phyloP scores from a whole-genome alignment of 768 basidiomycete genomes.

The Tricholoma bakamatsutake region DNA sequence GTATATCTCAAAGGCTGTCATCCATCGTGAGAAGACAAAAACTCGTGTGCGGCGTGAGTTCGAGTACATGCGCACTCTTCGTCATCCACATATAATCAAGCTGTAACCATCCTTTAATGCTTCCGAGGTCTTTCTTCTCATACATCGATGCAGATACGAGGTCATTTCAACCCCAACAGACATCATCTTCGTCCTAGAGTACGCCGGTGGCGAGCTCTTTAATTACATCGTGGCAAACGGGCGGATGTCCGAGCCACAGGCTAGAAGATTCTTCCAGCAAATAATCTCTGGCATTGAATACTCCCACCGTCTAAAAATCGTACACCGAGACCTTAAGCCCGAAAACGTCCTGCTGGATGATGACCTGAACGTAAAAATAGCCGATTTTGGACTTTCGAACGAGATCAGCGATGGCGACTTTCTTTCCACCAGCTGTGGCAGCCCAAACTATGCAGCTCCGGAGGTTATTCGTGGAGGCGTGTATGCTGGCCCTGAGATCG shows the following conservation, averaged over 20 bases:
- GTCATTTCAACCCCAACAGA: slow-evolving; percentile 91
- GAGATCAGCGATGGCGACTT: slow-evolving; percentile 97
- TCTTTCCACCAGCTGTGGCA: slow-evolving; percentile 94
- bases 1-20: slow-evolving; percentile 91
- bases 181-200: slow-evolving; percentile 98
- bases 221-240: slow-evolving; percentile 97
- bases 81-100: slow-evolving; percentile 98
- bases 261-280: slow-evolving; percentile 95
- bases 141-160: slow-evolving; percentile 52
- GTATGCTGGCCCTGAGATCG: slow-evolving; percentile 97
- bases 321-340: slow-evolving; percentile 96
- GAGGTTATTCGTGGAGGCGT: slow-evolving; percentile 95
- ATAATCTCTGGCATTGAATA: slow-evolving; percentile 97
- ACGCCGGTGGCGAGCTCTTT: slow-evolving; percentile 94
- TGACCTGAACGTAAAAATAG: slow-evolving; percentile 90
- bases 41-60: slow-evolving; percentile 91
- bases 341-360: slow-evolving; percentile 90
- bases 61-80: slow-evolving; percentile 90
- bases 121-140: slow-evolving; percentile 8
- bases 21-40: slow-evolving; percentile 87
- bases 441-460: slow-evolving; percentile 97
- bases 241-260: slow-evolving; percentile 81
- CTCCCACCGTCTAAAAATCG: slow-evolving; percentile 93
- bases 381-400: slow-evolving; percentile 97
- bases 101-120: slow-evolving; percentile 49